phyloP scores from a whole-genome alignment of 2,329 filamentous ascomycete genomes.

The Sarocladiaceae sp. region DNA sequence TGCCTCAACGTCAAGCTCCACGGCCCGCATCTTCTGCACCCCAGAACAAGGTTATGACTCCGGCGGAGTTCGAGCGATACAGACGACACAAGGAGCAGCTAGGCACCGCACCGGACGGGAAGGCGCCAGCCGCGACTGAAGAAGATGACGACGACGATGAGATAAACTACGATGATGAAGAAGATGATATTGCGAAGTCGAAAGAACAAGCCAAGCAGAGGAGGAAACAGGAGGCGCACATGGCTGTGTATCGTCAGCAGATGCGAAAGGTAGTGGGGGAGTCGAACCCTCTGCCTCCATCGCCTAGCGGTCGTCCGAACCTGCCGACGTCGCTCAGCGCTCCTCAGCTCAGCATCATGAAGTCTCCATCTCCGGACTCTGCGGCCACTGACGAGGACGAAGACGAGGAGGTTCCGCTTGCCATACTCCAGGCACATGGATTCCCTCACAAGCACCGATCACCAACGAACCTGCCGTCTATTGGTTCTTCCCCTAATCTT shows the following conservation, averaged over 20 bases:
- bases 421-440: constrained; percentile 80
- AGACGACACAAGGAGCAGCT: constrained; percentile 66
- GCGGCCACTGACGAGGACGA: constrained; percentile 72
- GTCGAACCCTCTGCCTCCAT: constrained; percentile 22
- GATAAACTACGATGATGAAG: constrained; percentile 63
- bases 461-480: constrained; percentile 58
- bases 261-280: constrained; percentile 97
- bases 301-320: constrained; percentile 39
- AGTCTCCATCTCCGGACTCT: constrained; percentile 29
- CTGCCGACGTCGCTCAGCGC: constrained; percentile 55
- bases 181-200: constrained; percentile 72
- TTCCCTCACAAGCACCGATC: constrained; percentile 76
- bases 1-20: constrained; percentile 23
- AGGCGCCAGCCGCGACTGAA: constrained; percentile 23
- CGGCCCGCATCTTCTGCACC: constrained; percentile 31
- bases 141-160: constrained; percentile 60
- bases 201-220: constrained; percentile 69
- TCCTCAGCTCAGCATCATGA: constrained; percentile 45
- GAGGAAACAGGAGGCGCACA: constrained; percentile 82
- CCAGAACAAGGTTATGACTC: constrained; percentile 79
- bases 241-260: constrained; percentile 84
- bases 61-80: constrained; percentile 78
- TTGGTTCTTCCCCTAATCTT: constrained; percentile 66
- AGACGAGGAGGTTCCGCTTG: constrained; percentile 82
- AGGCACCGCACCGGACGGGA: constrained; percentile 27